phyloP scores from a whole-genome alignment of 1,284 basidiomycete species.

The Sanghuangporus sanghuang region DNA sequence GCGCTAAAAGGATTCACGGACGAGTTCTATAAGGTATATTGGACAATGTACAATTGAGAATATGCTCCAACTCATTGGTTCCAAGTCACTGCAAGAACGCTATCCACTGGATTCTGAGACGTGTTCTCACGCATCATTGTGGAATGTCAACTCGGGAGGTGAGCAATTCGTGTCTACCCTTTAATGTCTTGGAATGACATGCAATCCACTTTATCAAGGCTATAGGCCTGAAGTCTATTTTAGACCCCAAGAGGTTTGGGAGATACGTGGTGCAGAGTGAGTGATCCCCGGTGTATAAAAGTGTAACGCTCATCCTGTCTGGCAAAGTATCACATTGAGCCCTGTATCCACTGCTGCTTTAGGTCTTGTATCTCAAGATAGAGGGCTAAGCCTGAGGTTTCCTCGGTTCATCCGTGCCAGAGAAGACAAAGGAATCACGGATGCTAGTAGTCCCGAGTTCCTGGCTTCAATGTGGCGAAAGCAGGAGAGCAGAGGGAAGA shows the following conservation, averaged over 20 bases:
- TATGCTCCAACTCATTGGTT: conserved; percentile 26
- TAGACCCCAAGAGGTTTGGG: conserved; percentile 84
- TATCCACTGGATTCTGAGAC: conserved; percentile 64
- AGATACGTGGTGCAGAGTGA: conserved; percentile 87
- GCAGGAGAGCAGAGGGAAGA: conserved; percentile 47
- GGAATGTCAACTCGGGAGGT: conserved; percentile 73
- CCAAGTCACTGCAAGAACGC: conserved; percentile 45
- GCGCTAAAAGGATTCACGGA: conserved; percentile 73
- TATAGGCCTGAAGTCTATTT: conserved; percentile 83
- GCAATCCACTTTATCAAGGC: conserved; percentile 36
- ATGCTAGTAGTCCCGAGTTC: conserved; percentile 74
- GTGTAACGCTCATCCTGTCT: not conserved
- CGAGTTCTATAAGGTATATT: conserved; percentile 70
- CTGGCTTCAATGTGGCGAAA: conserved; percentile 64
- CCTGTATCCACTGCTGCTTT: conserved; percentile 83
- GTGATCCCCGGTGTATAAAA: conserved; percentile 19
- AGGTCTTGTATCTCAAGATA: conserved; percentile 57
- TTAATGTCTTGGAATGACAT: conserved; percentile 8
- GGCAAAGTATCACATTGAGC: conserved; percentile 73
- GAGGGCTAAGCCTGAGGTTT: conserved; percentile 83
- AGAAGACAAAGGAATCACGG: conserved; percentile 75
- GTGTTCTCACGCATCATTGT: conserved; percentile 55
- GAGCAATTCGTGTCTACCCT: conserved; percentile 17
- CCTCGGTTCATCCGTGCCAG: conserved; percentile 81
- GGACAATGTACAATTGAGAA: not conserved